phyloP scores from a whole-genome alignment of 2,329 filamentous ascomycete genomes.

The Pseudogymnoascus sp. region DNA sequence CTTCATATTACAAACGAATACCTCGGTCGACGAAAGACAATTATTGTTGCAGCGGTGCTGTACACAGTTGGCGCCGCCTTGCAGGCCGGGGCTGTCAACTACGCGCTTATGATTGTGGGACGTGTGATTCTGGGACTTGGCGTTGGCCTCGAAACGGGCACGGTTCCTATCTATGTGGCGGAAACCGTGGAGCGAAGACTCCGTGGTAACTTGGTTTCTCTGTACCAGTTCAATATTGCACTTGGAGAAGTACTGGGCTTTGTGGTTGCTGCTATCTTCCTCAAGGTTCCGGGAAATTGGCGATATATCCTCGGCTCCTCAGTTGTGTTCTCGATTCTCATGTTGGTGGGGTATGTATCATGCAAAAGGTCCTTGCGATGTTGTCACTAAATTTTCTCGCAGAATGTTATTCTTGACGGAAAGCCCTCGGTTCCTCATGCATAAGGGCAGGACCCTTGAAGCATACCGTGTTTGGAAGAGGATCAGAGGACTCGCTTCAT shows the following conservation, averaged over 20 bases:
- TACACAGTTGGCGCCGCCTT: slow-evolving; percentile 63
- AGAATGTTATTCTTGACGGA: slow-evolving; percentile 63
- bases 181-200: slow-evolving; percentile 60
- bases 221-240: slow-evolving; percentile 70
- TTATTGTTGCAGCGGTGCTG: slow-evolving; percentile 58
- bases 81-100: slow-evolving; percentile 60
- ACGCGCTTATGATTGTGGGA: slow-evolving; percentile 60
- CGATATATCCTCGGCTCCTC: slow-evolving; percentile 66
- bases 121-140: slow-evolving; percentile 62
- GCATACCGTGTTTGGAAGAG: slow-evolving; percentile 64
- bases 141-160: slow-evolving; percentile 65
- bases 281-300: slow-evolving; percentile 62
- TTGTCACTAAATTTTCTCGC: background rate
- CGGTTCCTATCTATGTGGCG: slow-evolving; percentile 65
- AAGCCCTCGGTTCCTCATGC: slow-evolving; percentile 59
- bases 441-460: slow-evolving; percentile 51
- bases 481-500: slow-evolving; percentile 50
- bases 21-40: slow-evolving; percentile 57
- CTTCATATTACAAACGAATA: slow-evolving; percentile 59
- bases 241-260: slow-evolving; percentile 66
- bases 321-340: slow-evolving; percentile 57
- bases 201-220: slow-evolving; percentile 62
- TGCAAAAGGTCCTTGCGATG: background rate
- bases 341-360: slow-evolving; percentile 30
- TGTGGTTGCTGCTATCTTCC: slow-evolving; percentile 62